Evolutionary conservation across 2,329 filamentous ascomycete genomes (phyloP), one percentile per base, ranked within the genome.

Genomic region (Aschersonia sp.): DNA sequence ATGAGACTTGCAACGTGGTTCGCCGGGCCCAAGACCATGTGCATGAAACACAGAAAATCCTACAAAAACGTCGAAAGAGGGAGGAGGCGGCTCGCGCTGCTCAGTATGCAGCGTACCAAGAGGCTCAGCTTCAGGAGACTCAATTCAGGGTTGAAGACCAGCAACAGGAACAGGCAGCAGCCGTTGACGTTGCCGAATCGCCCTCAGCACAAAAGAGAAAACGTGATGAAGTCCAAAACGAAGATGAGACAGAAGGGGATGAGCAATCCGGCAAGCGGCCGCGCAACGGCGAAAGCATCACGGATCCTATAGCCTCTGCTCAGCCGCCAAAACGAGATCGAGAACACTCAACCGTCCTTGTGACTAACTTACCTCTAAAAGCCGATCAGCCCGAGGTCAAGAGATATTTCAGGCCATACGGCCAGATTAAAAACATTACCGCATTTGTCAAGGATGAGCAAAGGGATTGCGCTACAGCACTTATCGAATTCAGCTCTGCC

Each of bases 321-420:
- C 58, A 70, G 50, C 61, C 47, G 1, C 67, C 72, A 32, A 90
- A 87, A 62, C 81, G 92, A 48, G 89, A 98, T 63, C 81, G 92
- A 41, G 92, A 98, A 60, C 84, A 97, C 62, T 83, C 87, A 0
- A 89, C 86, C 0, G 74, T 97, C 44, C 77, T 94, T 47, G 81
- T 95, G 4, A 81, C 77, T 45, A 84, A 88, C 54, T 66, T 98
- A 30, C 88, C 92, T 2, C 56, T 61, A 4, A 76, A 83, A 47
- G 76, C 81, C 1, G 80, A 80, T 1, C 79, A 87, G 57, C 81
- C 77, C 10, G 83, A 83, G 55, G 67, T 97, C 11, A 79, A 84
- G 48, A 85, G 94, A 61, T 97, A 94, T 62, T 97, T 98, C 67
- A 83, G 83, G 58, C 87, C 89, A 52, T 94, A 89, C 56, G 92